phyloP scores from a whole-genome alignment of 768 basidiomycete genomes.

The Leucocoprinus birnbaumii region DNA sequence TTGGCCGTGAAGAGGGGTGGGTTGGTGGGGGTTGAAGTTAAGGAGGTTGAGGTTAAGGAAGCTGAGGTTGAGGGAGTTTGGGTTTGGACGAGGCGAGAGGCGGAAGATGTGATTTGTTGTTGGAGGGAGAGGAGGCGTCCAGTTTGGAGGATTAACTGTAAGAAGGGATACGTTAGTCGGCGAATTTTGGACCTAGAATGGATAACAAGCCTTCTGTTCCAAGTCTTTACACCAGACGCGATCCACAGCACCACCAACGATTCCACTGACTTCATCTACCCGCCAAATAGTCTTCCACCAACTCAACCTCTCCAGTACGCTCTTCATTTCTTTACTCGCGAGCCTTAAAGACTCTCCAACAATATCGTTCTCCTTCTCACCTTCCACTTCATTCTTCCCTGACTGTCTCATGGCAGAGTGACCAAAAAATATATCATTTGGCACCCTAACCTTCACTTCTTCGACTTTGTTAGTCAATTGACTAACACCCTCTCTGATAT shows the following conservation, averaged over 20 bases:
- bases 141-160: slow-evolving; percentile 61
- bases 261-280: slow-evolving; percentile 42
- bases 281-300: slow-evolving; percentile 46
- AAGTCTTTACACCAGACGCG: slow-evolving; percentile 43
- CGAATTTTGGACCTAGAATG: neutral
- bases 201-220: slow-evolving; percentile 44
- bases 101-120: slow-evolving; percentile 35
- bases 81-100: slow-evolving; percentile 27
- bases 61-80: neutral
- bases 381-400: neutral
- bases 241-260: slow-evolving; percentile 34
- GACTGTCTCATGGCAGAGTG: neutral
- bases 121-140: slow-evolving; percentile 55
- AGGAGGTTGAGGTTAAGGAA: neutral
- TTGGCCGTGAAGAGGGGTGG: slow-evolving; percentile 39
- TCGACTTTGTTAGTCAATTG: slow-evolving; percentile 35
- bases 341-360: slow-evolving; percentile 34
- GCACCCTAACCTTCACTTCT: slow-evolving; percentile 31
- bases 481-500: slow-evolving; percentile 29
- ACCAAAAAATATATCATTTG: slow-evolving; percentile 31
- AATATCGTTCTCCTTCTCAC: slow-evolving; percentile 10
- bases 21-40: neutral
- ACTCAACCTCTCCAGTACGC: slow-evolving; percentile 38
- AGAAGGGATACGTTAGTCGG: neutral
- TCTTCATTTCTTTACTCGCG: slow-evolving; percentile 34